Evolutionary conservation across 2,329 filamentous ascomycete species (phyloP), one percentile per base, ranked within the genome.

Genomic region (Paecilomyces sp.): DNA sequence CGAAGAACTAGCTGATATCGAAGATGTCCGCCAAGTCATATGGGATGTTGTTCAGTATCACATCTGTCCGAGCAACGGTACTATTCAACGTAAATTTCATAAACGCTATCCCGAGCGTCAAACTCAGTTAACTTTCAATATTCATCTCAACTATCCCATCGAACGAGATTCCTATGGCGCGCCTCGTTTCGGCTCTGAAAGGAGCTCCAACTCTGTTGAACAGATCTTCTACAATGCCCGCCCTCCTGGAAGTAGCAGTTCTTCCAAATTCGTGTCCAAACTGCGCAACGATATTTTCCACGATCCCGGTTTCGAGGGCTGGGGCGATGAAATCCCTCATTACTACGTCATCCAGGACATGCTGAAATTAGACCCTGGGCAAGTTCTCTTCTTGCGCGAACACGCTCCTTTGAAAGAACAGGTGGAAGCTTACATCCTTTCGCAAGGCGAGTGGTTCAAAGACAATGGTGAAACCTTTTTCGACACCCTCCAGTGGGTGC

Each of bases 321-420:
- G 85, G 85, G 85, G 85, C 31, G 84, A 87, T 64, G 84, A 86
- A 58, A 83, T 86, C 56, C 76, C 79, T 13, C 84, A 87, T 62
- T 87, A 87, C 68, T 87, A 87, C 64, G 76, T 87, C 5, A 80
- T 87, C 3, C 83, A 87, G 64, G 84, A 87, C 62, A 85, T 86
- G 80, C 75, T 87, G 72, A 87, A 87, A 70, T 74, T 87, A 41
- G 81, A 86, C 60, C 85, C 85, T 0, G 81, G 79, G 47, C 83
- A 87, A 68, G 76, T 87, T 8, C 66, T 87, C 62, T 83, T 79
- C 75, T 69, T 87, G 58, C 80, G 80, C 58, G 81, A 85, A 62
- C 77, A 84, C 63, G 82, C 82, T 51, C 79, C 79, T 34, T 65
- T 81, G 9, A 86, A 86, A 69, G 76, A 79, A 12, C 80, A 85